A percentile compares a stretch with the other conserved stretches of the same genome.
Conservation (phyloP, 306 rosid species). For the Fragaria iinumae region DNA sequence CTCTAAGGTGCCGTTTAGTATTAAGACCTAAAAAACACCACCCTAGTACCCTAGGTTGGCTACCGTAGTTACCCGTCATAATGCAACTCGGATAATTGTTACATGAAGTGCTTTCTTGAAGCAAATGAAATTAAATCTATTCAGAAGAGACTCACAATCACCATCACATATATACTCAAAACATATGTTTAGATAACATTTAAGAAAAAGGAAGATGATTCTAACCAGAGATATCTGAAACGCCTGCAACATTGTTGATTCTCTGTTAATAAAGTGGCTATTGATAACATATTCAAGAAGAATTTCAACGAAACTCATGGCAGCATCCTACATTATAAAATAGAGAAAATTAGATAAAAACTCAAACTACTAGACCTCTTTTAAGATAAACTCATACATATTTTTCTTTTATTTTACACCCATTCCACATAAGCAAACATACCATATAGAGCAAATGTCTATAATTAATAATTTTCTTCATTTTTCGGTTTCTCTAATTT, state of each 20-base stretch:
- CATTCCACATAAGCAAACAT: too few relatives aligned
- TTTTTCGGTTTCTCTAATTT: too few relatives aligned
- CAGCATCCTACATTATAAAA: conserved; percentile 56
- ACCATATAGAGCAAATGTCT: too few relatives aligned
- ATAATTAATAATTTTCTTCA: too few relatives aligned
- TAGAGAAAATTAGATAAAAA: too few relatives aligned
- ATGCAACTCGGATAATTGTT: too few relatives aligned
- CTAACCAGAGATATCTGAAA: conserved; percentile 86
- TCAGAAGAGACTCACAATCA: not conserved
- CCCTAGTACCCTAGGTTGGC: not conserved
- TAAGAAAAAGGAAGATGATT: conserved; percentile 24
- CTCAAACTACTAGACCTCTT: too few relatives aligned
- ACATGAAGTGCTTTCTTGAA: too few relatives aligned
- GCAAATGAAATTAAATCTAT: too few relatives aligned
- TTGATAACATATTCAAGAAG: conserved; percentile 56
- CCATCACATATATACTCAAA: not conserved
- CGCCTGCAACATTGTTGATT: conserved; percentile 60
- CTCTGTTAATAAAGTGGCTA: conserved; percentile 53
- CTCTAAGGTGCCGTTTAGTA: not conserved
- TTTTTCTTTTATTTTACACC: too few relatives aligned
- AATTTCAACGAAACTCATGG: conserved; percentile 38
- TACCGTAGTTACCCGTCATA: not conserved
- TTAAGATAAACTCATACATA: too few relatives aligned
- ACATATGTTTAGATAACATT: not conserved
- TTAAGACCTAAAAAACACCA: not conserved